phyloP scores from a whole-genome alignment of 495 filamentous ascomycete genomes.

The Trichoderma virens region DNA sequence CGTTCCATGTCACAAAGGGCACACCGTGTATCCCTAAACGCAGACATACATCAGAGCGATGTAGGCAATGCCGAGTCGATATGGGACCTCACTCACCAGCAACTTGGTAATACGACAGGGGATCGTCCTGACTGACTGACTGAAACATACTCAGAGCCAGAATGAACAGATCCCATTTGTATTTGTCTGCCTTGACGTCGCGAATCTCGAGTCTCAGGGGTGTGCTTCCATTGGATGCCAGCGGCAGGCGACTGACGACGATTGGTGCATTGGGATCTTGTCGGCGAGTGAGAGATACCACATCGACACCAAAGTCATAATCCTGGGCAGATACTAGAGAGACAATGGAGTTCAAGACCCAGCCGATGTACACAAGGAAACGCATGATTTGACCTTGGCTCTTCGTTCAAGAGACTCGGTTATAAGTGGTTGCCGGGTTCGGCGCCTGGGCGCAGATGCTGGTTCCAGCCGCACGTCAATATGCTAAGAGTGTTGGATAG shows the following conservation, averaged over 20 bases:
- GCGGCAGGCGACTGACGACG: constrained; percentile 20
- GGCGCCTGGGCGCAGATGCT: neutral
- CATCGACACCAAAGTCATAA: constrained; percentile 34
- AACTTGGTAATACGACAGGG: constrained; percentile 48
- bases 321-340: neutral
- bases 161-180: constrained; percentile 46
- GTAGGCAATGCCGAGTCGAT: neutral
- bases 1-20: constrained; percentile 50
- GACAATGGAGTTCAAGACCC: neutral
- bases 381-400: neutral
- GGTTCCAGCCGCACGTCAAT: neutral
- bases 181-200: constrained; percentile 39
- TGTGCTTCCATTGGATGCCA: constrained; percentile 21
- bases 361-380: neutral
- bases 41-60: neutral
- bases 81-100: constrained; percentile 32
- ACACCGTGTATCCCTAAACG: constrained; percentile 55
- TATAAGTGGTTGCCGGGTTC: neutral
- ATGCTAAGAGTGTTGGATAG: neutral
- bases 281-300: constrained; percentile 35
- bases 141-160: constrained; percentile 42
- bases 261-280: neutral
- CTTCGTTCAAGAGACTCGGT: neutral
- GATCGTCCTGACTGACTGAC: constrained; percentile 35
- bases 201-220: constrained; percentile 37